Evolutionary conservation across 768 basidiomycete species (phyloP), one percentile per base, ranked within the genome.

Genomic region (Rhodotorula diobovata): DNA sequence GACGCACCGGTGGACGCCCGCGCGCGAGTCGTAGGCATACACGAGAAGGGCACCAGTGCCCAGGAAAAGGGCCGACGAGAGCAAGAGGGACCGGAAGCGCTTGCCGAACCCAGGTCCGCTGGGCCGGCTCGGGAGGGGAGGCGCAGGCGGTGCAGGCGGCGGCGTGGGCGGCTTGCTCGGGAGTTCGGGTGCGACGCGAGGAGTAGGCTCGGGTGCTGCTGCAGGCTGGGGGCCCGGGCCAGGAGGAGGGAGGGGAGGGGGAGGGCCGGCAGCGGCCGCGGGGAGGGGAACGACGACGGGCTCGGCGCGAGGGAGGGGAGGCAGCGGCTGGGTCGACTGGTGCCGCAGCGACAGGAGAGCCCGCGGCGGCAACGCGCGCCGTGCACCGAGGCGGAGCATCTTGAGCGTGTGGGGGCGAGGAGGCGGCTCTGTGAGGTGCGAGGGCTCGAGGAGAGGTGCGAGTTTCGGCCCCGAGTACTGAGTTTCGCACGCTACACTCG

Each of bases 1-100:
- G 10, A 55, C 48, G 59, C 16, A 73, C 74, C 70, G 37, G 69
- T 78, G 72, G 8, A 77, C 54, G n/a, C 76, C 77, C 3, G 77
- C 77, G 28, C 74, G 67, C 23, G 76, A 67, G 59, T 78, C 77
- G 61, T 75, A 75, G 8, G 77, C 74, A 53, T 78, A 78, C 43
- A 66, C 41, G 35, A 75, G 67, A 56, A 77, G 61, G 2, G 70
- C 76, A 23, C 69, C 71, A 9, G 73, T 68, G 23, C 74, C 74
- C 35, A 75, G 51, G 45, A 77, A 59, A 30, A 78, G 61, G 6
- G 62, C 70, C 39, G 74, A 46, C 48, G 72, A 75, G 61, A 66
- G 28, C 37, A 75, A 61, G 57, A 68, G 46, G 7, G 60, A 61
- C 35, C 41, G 8, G 25, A 67, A 53, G 34, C 60, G 66, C 32